phyloP scores from a whole-genome alignment of 306 rosid genomes.

The Herpetospermum pedunculosum region DNA sequence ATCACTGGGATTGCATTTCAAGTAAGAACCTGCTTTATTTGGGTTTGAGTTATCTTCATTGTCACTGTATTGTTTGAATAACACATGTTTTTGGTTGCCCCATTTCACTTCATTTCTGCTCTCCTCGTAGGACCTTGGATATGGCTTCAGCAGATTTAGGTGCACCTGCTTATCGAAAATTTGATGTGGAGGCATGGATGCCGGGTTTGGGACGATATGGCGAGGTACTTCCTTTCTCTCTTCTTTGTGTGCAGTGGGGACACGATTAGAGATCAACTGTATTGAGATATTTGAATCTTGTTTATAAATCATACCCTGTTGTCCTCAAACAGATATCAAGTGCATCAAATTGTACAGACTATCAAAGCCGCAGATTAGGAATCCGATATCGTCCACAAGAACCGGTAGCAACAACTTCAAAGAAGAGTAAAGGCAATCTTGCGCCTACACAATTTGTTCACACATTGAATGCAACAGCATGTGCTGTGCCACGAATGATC shows the following conservation, averaged over 20 bases:
- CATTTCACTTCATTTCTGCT: not conserved
- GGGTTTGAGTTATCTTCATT: not conserved
- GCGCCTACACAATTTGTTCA: conserved; percentile 73
- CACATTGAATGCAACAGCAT: conserved; percentile 90
- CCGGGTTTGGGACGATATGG: conserved; percentile 90
- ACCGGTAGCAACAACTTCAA: conserved; percentile 21
- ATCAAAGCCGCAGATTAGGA: conserved; percentile 79
- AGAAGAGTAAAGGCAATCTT: conserved; percentile 53
- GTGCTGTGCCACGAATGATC: conserved; percentile 88
- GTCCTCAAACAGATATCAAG: conserved; percentile 64
- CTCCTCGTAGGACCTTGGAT: conserved; percentile 68
- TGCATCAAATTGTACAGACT: conserved; percentile 80
- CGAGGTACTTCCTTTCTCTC: conserved; percentile 42
- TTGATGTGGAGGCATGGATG: conserved; percentile 96
- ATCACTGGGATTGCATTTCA: conserved; percentile 73
- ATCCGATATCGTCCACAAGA: conserved; percentile 74
- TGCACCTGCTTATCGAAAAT: conserved; percentile 91
- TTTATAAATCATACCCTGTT: not conserved
- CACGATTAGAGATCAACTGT: not conserved
- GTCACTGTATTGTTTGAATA: not conserved
- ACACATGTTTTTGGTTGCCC: not conserved
- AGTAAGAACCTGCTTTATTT: conserved; percentile 29
- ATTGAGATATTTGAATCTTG: not conserved
- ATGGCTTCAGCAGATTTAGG: conserved; percentile 94
- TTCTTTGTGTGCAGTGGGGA: not conserved